These are phyloP conservation scores for Stromatinia cepivora DNA, from an alignment of 2,329 filamentous ascomycete species.

Conservation along the genomic window DNA sequence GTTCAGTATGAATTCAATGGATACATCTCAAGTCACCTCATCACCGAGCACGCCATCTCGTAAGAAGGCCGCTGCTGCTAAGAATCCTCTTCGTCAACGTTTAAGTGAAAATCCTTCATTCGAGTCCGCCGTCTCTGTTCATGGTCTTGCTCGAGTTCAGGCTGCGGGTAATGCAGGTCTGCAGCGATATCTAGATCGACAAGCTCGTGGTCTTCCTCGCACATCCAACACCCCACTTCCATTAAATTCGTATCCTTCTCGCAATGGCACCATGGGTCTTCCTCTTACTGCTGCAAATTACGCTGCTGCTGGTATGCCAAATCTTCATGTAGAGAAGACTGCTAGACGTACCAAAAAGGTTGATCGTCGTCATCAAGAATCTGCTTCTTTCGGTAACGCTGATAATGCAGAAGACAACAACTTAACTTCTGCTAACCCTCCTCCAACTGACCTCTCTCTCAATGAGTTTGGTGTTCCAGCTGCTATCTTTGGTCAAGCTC, in stretches of 20 bases:
- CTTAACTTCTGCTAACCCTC: not conserved
- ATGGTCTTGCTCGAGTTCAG: conserved; percentile 14
- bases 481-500: conserved; percentile 3
- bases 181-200: conserved; percentile 7
- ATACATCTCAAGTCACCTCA: not conserved
- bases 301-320: conserved; percentile 21
- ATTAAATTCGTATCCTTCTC: not conserved
- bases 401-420: not conserved
- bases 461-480: conserved; percentile 1
- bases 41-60: not conserved
- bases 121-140: conserved; percentile 15
- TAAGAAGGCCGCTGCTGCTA: not conserved
- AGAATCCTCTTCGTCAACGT: conserved; percentile 9
- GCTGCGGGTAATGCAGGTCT: conserved; percentile 4
- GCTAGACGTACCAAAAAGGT: conserved; percentile 2
- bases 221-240: not conserved
- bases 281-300: conserved; percentile 21
- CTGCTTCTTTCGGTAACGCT: not conserved
- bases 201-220: conserved; percentile 20
- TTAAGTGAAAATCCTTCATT: conserved; percentile 20
- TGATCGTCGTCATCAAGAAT: conserved; percentile 3
- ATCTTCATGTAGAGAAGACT: not conserved
- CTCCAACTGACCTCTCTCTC: not conserved
- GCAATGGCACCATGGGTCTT: conserved; percentile 18
- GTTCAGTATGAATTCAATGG: not conserved